Evolutionary conservation across 257 asterid species (phyloP).

Genomic region (Capsicum baccatum): DNA sequence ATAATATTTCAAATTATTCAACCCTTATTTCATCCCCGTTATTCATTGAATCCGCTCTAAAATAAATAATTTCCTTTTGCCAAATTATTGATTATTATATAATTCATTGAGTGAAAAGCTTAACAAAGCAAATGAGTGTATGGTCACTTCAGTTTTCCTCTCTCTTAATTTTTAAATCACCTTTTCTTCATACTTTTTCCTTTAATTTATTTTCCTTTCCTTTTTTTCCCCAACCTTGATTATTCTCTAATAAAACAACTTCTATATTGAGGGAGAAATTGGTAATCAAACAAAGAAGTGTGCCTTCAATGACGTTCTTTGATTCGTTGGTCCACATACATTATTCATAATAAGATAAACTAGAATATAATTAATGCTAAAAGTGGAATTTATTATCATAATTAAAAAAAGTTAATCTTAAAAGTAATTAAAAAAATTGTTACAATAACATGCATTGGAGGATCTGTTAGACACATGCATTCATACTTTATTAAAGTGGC

Average conservation of each 20-base stretch:
- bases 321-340: constrained; percentile 25
- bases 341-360: background rate
- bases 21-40: background rate
- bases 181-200: background rate
- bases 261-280: background rate
- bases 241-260: background rate
- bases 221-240: background rate
- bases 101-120: background rate
- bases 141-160: background rate
- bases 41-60: background rate
- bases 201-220: background rate
- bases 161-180: background rate
- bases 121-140: background rate
- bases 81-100: background rate
- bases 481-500: constrained; percentile 22
- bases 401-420: background rate
- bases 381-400: background rate
- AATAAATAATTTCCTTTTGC: background rate
- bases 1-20: no score
- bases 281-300: background rate
- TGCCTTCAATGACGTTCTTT: constrained; percentile 10
- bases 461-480: constrained; percentile 22
- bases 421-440: background rate
- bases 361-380: background rate
- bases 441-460: background rate